phyloP scores from a whole-genome alignment of 73 alveolate species.

The Paramecium pentaurelia region DNA sequence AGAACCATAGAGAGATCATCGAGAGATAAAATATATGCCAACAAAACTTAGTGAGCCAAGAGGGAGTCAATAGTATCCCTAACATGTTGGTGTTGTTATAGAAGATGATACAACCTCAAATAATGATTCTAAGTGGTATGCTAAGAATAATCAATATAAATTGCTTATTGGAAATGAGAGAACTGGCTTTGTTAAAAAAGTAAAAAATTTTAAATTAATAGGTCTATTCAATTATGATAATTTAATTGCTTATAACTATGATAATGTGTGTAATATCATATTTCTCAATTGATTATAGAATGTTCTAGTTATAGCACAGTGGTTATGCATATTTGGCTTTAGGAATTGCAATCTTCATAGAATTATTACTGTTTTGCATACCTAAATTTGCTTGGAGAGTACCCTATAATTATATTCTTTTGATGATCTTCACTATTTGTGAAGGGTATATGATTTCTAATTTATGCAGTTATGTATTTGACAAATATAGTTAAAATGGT shows the following conservation, averaged over 20 bases:
- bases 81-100: not conserved
- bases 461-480: slow-evolving; percentile 56
- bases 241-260: not conserved
- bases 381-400: slow-evolving; percentile 60
- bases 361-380: slow-evolving; percentile 52
- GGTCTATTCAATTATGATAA: slow-evolving; percentile 38
- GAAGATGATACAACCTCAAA: not conserved
- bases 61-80: slow-evolving; percentile 16
- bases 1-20: not conserved
- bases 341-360: slow-evolving; percentile 28
- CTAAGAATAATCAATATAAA: slow-evolving; percentile 16
- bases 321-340: slow-evolving; percentile 30
- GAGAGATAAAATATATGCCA: not conserved
- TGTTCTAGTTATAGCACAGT: not conserved
- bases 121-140: slow-evolving; percentile 31
- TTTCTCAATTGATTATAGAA: not conserved
- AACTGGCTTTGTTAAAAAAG: slow-evolving; percentile 38
- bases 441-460: slow-evolving; percentile 64
- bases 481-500: slow-evolving; percentile 26
- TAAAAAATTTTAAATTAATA: not conserved
- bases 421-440: slow-evolving; percentile 61
- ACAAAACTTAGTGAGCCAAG: slow-evolving; percentile 1
- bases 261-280: slow-evolving; percentile 19
- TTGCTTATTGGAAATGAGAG: not conserved
- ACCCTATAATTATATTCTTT: slow-evolving; percentile 67